Base-by-base conservation (phyloP, 306 rosid species). In the Gillenia trifoliata region DNA sequence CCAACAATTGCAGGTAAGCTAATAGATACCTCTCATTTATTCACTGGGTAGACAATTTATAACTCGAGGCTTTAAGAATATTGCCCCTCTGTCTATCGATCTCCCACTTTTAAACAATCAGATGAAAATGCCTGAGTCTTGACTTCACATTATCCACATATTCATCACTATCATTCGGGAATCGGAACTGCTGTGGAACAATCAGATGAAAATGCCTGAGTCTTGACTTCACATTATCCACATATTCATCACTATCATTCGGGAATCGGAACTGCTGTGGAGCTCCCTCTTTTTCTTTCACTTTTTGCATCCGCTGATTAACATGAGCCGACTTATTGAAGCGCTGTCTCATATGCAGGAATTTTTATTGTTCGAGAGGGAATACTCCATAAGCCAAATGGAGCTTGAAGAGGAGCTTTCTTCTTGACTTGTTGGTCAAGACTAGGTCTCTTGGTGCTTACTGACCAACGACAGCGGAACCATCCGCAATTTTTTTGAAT, bases 1-100 rank as follows among this genome's bases (percentile, higher is more conserved):
- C 81, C 99, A 92, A 74, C 99, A 94, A 64, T 82, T 94, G 77
- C 96, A 92, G 93, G 97, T 83, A 76, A 74, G 86, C 71, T 64
- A 57, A 49, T 56, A 15, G 71, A 23, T 73, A 36, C 8, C 36
- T 40, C 25, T 71, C 65, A 52, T 72, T 68, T 56, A 16, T 77
- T 43, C 76, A 67, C 61, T 65, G 30, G 60, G 71, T 17, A 77
- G 40, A 47, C 65, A 52, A 70, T 23, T 41, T 62, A 31, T 26
- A 38, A 20, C 43, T 72, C 64, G 50, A 78, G 82, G 17, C 55
- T 79, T 69, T 34, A 43, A 64, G 29, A 61, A 30, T 72, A 11
- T 29, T 22, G 50, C 33, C 29, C 43, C 23, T 36, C 54, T 33
- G n/a, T 70, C 50, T 22, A 7, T 69, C 33, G 29, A 34, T 56